phyloP scores from a whole-genome alignment of 176 grass and related monocot species.

The Urochloa ruziziensis region DNA sequence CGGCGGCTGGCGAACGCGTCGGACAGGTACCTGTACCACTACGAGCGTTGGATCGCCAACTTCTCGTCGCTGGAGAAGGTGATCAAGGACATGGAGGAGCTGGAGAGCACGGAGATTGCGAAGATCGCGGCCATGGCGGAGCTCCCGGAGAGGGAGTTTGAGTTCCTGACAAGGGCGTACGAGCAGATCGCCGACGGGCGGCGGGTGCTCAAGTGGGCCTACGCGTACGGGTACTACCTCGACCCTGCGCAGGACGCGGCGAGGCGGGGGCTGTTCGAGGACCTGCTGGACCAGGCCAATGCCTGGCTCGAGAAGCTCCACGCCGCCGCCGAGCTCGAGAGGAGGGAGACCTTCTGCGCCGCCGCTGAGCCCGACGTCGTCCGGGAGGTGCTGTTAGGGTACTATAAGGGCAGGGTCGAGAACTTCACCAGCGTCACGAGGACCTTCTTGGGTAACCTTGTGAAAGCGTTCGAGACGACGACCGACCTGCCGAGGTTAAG shows the following conservation, averaged over 20 bases:
- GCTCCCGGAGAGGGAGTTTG: not conserved
- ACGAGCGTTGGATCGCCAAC: slow-evolving; percentile 41
- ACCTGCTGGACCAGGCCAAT: slow-evolving; percentile 9
- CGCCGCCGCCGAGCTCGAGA: not conserved
- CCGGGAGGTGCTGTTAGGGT: not conserved
- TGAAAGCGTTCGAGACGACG: not conserved
- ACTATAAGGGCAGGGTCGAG: not conserved
- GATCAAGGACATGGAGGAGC: not conserved
- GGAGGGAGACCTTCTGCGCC: not conserved
- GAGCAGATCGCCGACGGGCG: not conserved
- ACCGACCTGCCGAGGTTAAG: not conserved
- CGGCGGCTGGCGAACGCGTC: not conserved
- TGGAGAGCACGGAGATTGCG: not conserved
- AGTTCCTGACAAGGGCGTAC: slow-evolving; percentile 10
- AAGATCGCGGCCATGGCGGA: not conserved
- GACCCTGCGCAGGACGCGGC: not conserved
- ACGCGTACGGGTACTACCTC: slow-evolving; percentile 14
- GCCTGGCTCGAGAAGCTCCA: slow-evolving; percentile 1
- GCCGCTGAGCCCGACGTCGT: not conserved
- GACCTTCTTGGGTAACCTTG: not conserved
- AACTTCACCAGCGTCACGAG: not conserved
- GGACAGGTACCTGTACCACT: slow-evolving; percentile 37
- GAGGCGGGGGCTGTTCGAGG: slow-evolving; percentile 1
- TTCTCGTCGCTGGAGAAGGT: not conserved
- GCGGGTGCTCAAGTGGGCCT: slow-evolving; percentile 5